Evolutionary conservation across 108 stramenopile species (phyloP).

Genomic region (Craspedostauros australis): DNA sequence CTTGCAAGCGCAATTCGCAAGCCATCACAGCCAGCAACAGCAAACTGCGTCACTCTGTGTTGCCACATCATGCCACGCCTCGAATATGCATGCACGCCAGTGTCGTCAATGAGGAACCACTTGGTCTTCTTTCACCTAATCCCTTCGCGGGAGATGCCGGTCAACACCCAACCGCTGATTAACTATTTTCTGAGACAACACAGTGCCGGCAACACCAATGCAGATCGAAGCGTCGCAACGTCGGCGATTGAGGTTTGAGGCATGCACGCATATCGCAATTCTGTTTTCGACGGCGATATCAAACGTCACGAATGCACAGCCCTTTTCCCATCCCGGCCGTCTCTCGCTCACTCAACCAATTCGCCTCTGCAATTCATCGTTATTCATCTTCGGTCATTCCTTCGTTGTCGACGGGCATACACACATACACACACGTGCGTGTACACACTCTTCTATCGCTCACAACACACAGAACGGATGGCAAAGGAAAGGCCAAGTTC

Average conservation of each 20-base stretch:
- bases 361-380: no score
- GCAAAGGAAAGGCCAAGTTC: conserved; percentile 67
- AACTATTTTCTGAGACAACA: conserved; percentile 56
- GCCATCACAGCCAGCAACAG: not conserved
- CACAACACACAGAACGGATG: conserved; percentile 36
- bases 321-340: no score
- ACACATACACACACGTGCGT: not conserved
- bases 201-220: no score
- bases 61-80: no score
- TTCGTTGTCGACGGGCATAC: not conserved
- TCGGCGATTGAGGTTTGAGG: no score
- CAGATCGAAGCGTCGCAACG: no score
- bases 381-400: not conserved
- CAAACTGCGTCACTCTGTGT: no score
- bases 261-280: no score
- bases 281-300: no score
- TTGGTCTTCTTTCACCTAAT: conserved; percentile 82
- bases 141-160: conserved; percentile 61
- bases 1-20: conserved; percentile 47
- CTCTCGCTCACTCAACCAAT: not conserved
- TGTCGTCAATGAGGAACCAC: conserved; percentile 41
- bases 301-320: no score
- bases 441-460: conserved; percentile 1
- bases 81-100: no score
- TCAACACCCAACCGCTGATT: conserved; percentile 78